These are phyloP conservation scores for Boletus sp. DNA, from an alignment of 768 basidiomycete species.

Conservation along the genomic window DNA sequence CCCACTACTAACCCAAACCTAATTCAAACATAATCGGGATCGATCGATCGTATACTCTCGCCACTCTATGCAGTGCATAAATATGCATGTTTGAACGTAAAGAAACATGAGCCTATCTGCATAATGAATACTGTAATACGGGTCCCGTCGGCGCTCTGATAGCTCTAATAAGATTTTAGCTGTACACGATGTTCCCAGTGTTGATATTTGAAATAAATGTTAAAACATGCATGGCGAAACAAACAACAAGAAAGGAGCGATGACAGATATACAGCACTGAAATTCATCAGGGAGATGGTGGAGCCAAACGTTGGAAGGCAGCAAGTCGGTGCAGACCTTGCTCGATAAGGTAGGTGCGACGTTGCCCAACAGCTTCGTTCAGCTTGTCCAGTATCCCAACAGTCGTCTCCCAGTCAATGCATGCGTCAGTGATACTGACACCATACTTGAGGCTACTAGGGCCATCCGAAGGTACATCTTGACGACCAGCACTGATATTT, in stretches of 20 bases:
- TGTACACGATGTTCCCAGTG: not conserved
- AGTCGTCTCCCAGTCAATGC: conserved; percentile 83
- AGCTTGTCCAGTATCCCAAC: conserved; percentile 70
- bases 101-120: not conserved
- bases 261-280: not conserved
- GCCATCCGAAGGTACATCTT: conserved; percentile 80
- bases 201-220: conserved; percentile 5
- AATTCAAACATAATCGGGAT: no score
- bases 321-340: conserved; percentile 27
- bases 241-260: not conserved
- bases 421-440: conserved; percentile 90
- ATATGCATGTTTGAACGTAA: not conserved
- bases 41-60: no score
- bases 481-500: conserved; percentile 86
- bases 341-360: conserved; percentile 26
- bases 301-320: conserved; percentile 23
- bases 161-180: not conserved
- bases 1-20: no score
- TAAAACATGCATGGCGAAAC: conserved; percentile 1
- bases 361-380: conserved; percentile 44
- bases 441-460: conserved; percentile 70
- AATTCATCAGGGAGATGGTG: conserved; percentile 12
- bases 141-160: no score
- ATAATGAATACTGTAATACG: not conserved
- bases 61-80: not conserved